Evolutionary conservation across 371 early-diverging fungal genomes (phyloP).

Genomic region (Mortierella sp.): DNA sequence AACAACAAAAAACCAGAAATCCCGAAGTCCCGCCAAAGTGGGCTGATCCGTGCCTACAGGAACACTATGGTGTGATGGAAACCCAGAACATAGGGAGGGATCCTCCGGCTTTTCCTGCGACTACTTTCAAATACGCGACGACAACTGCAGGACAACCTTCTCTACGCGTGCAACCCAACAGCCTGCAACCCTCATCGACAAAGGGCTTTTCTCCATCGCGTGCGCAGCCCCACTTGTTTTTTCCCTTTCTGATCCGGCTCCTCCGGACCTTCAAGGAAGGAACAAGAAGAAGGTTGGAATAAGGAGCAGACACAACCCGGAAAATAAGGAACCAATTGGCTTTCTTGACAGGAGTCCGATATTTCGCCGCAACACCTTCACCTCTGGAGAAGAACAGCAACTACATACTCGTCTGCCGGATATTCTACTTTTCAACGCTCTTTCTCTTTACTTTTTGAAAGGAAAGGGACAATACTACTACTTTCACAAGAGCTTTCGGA

Average conservation of each 20-base stretch:
- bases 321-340: neutral
- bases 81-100: neutral
- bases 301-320: neutral
- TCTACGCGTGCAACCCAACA: neutral
- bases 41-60: slow-evolving; percentile 3
- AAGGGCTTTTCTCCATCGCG: neutral
- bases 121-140: neutral
- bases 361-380: neutral
- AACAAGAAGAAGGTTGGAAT: neutral
- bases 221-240: slow-evolving; percentile 6
- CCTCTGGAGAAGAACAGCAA: neutral
- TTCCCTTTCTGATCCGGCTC: slow-evolving; percentile 4
- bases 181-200: neutral
- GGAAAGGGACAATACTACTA: neutral
- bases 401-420: neutral
- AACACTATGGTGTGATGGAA: neutral
- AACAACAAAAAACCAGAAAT: slow-evolving; percentile 3
- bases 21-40: neutral
- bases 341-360: neutral
- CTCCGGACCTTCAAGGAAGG: slow-evolving; percentile 10
- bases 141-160: neutral
- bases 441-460: neutral
- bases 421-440: neutral
- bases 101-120: neutral
- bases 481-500: neutral